A percentile compares a stretch with the other conserved stretches of the same genome.
phyloP scores from a whole-genome alignment of 192 early-diverging fungal species.

The Phlyctochytrium arcticum region DNA sequence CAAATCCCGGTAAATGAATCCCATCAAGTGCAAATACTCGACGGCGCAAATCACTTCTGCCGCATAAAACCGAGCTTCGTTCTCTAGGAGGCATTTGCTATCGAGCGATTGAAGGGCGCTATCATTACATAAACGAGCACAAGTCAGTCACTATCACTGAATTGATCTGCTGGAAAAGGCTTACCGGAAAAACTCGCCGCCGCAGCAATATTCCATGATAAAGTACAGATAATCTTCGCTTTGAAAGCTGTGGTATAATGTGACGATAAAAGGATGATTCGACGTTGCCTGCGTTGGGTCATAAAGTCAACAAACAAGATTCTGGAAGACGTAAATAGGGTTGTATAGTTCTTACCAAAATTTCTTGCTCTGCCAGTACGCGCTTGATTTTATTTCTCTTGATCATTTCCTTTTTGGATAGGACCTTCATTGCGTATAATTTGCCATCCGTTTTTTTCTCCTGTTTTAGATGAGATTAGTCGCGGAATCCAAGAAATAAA shows the following conservation, averaged over 20 bases:
- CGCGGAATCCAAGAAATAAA: too few relatives aligned
- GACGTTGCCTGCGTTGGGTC: conserved; percentile 49
- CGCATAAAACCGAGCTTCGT: conserved; percentile 93
- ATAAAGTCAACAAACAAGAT: conserved; percentile 2
- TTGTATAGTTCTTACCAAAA: conserved; percentile 46
- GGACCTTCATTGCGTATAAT: conserved; percentile 96
- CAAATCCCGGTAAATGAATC: conserved; percentile 96
- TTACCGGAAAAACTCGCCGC: conserved; percentile 83
- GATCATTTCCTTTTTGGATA: conserved; percentile 96
- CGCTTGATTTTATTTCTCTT: conserved; percentile 98
- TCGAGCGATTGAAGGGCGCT: conserved; percentile 77
- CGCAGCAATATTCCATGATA: conserved; percentile 84
- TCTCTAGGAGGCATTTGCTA: conserved; percentile 83
- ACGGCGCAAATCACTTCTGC: conserved; percentile 94
- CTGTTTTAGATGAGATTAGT: not conserved
- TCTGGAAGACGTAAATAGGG: not conserved
- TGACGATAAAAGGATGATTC: conserved; percentile 90
- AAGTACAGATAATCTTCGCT: conserved; percentile 82
- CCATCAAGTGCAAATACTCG: conserved; percentile 94
- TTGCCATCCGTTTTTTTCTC: conserved; percentile 65
- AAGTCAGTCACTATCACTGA: not conserved
- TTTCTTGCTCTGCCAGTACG: conserved; percentile 95
- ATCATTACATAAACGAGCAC: conserved; percentile 2
- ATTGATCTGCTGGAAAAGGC: not conserved
- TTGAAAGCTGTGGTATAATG: conserved; percentile 87